A percentile compares a stretch with the other conserved stretches of the same genome.
phyloP scores from a whole-genome alignment of 1,284 basidiomycete genomes.

The Leccinum insolens region DNA sequence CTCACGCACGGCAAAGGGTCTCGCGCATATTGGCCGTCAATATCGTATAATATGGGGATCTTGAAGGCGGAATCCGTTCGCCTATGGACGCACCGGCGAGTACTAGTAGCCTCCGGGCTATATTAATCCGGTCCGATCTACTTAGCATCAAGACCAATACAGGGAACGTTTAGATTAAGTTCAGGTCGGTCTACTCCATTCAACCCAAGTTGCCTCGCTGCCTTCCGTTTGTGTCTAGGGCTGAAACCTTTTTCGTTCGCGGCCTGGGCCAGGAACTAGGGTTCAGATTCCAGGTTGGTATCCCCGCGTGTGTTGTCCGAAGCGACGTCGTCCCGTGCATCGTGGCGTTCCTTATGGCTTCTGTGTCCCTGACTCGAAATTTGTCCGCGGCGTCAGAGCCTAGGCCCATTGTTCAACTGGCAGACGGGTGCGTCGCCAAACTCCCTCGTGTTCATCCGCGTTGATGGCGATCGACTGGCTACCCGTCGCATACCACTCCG shows the following conservation, averaged over 20 bases:
- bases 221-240: constrained; percentile 3
- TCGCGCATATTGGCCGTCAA: not conserved
- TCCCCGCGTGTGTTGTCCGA: constrained; percentile 3
- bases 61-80: not conserved
- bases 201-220: not conserved
- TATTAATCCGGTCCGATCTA: not conserved
- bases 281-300: not conserved
- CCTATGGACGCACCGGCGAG: not conserved
- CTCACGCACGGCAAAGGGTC: not conserved
- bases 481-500: not conserved
- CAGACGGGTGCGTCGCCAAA: constrained; percentile 7
- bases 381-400: not conserved
- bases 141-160: constrained; percentile 1
- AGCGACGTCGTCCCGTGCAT: constrained; percentile 8
- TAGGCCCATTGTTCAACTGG: not conserved
- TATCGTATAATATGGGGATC: not conserved
- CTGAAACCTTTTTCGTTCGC: not conserved
- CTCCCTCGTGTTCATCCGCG: constrained; percentile 12
- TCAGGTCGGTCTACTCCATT: not conserved
- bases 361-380: not conserved
- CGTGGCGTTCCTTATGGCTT: constrained; percentile 7
- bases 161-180: constrained; percentile 9
- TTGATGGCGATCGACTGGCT: not conserved
- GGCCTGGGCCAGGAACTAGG: not conserved
- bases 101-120: not conserved